Conservation (phyloP, 208 protist genomes). For the Acanthamoeba lenticulata region DNA sequence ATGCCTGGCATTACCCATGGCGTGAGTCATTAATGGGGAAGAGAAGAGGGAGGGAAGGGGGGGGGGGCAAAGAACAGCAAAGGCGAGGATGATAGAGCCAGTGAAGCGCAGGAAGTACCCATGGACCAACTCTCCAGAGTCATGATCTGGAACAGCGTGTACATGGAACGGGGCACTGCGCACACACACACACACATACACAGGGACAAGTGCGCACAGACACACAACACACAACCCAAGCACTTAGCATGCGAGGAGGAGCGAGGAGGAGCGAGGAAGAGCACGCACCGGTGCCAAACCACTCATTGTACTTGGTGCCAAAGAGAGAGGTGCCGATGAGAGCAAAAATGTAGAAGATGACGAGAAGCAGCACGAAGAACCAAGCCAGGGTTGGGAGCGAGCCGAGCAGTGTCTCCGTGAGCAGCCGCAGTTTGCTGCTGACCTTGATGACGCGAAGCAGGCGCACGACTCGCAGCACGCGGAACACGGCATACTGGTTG, state of each 20-base stretch:
- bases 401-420: neutral
- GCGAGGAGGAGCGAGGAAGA: neutral
- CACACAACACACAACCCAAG: too few species aligned
- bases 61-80: neutral
- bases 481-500: slow-evolving; percentile 37
- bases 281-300: neutral
- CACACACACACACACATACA: neutral
- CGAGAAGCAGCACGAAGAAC: slow-evolving; percentile 12
- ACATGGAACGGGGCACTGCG: neutral
- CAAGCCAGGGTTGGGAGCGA: slow-evolving; percentile 20
- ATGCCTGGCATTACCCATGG: neutral
- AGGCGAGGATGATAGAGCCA: too few species aligned
- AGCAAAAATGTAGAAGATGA: slow-evolving; percentile 39
- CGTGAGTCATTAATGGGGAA: neutral
- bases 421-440: slow-evolving; percentile 11
- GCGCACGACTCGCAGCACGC: slow-evolving; percentile 13
- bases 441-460: slow-evolving; percentile 33
- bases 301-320: neutral
- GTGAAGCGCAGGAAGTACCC: neutral
- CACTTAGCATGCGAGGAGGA: neutral
- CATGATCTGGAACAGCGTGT: slow-evolving; percentile 41
- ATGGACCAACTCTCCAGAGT: slow-evolving; percentile 16
- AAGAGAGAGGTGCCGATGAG: slow-evolving; percentile 25
- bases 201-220: neutral
- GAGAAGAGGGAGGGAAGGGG: neutral